Evolutionary conservation across 164 flowering plant species (phyloP), one percentile per base, ranked within the genome.

Genomic region (Nymphaea thermarum): DNA sequence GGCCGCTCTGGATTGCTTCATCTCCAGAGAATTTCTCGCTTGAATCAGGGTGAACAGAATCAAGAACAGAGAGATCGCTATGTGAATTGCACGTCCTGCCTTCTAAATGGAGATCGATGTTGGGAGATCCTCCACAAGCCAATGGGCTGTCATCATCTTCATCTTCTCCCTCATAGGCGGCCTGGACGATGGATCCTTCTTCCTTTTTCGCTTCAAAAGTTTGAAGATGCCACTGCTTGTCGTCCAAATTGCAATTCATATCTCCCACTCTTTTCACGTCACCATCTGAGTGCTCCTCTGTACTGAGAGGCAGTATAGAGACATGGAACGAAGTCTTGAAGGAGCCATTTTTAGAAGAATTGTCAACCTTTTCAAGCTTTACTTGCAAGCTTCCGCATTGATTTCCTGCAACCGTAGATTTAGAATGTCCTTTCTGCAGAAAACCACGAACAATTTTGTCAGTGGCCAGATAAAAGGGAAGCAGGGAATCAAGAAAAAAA

Each of bases 101-200:
- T 15, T 61, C 62, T 10, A 47, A 66, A 47, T 71, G 73, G 60
- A 82, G 85, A 79, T 84, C 80, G 43, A 73, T 79, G 59, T 83
- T 89, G 61, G 92, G 87, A 64, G 75, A 72, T 14, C 83, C 85
- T 72, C 84, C 80, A 74, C 74, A 86, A 62, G 81, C 78, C 3
- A 84, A 76, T 6, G 72, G 66, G 65, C 65, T 76, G 47, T 79
- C 92, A 65, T 90, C 93, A 51, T 80, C 82, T 77, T 89, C 96
- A 67, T 93, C 96, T 71, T 84, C 89, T 57, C 93, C 98, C 76
- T 90, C 97, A 71, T 91, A 89, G 57, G 86, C 89, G 42, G 64
- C 74, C 70, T 89, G 92, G 2, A 51, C 67, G n/a, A 68, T 44
- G 53, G 67, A 44, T 55, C 71, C 44, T 60, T 66, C 44, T 80